Conservation (phyloP, 2,329 filamentous ascomycete genomes). For the Aureobasidium mangrovei region DNA sequence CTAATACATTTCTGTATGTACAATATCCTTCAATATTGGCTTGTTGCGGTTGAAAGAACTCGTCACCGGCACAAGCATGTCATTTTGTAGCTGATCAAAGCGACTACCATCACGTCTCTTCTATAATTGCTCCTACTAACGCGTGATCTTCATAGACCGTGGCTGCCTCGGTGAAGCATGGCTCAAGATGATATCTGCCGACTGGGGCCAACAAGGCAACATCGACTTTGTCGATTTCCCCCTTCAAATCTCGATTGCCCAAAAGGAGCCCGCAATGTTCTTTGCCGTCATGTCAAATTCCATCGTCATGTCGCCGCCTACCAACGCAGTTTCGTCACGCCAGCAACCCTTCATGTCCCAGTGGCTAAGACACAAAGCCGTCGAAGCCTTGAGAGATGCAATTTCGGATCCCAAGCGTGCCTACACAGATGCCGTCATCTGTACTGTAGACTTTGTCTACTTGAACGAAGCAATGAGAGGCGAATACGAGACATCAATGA, state of each 20-base stretch:
- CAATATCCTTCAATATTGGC: too few relatives aligned
- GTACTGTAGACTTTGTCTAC: neutral
- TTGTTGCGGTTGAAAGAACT: too few relatives aligned
- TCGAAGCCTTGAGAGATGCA: conserved; percentile 1
- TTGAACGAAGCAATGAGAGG: neutral
- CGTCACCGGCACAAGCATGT: too few relatives aligned
- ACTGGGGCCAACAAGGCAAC: conserved; percentile 6
- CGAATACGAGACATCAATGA: neutral
- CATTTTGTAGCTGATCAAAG: too few relatives aligned
- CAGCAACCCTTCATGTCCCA: conserved; percentile 3
- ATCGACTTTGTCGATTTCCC: conserved; percentile 1
- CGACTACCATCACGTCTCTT: too few relatives aligned
- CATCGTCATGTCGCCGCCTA: neutral
- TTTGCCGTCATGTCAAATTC: neutral
- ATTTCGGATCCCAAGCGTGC: neutral
- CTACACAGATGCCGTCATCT: conserved; percentile 3
- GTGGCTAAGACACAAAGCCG: conserved; percentile 2
- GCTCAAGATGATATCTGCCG: neutral
- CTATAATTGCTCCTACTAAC: neutral
- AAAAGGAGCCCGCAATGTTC: conserved; percentile 6
- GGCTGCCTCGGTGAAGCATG: neutral
- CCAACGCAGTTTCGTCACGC: neutral
- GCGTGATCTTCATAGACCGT: neutral
- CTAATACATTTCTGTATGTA: neutral
- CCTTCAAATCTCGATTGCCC: neutral